phyloP scores from a whole-genome alignment of 2,329 filamentous ascomycete species.

The Phialophora verrucosa region DNA sequence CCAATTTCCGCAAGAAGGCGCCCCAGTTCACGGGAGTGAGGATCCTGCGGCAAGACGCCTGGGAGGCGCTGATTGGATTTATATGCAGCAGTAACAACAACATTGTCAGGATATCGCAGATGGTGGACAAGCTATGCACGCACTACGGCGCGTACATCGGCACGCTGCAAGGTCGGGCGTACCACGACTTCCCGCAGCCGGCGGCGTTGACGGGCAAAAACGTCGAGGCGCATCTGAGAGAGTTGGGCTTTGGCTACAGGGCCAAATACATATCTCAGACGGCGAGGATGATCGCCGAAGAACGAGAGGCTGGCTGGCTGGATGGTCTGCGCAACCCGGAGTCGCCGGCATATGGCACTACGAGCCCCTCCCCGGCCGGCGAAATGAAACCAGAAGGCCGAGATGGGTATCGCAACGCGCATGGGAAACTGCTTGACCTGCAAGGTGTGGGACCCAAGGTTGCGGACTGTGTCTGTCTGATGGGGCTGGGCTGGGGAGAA shows the following conservation, averaged over 20 bases:
- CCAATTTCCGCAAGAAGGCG: slow-evolving; percentile 87
- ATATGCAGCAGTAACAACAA: slow-evolving; percentile 99
- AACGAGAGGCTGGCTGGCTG: slow-evolving; percentile 76
- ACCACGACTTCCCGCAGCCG: slow-evolving; percentile 86
- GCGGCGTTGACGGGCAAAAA: slow-evolving; percentile 71
- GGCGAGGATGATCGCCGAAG: slow-evolving; percentile 72
- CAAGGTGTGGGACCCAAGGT: slow-evolving; percentile 96
- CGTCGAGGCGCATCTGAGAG: slow-evolving; percentile 81
- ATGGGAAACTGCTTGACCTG: slow-evolving; percentile 76
- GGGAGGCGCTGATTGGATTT: slow-evolving; percentile 92
- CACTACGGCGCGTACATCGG: slow-evolving; percentile 82
- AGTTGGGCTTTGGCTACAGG: slow-evolving; percentile 90
- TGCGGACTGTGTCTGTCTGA: slow-evolving; percentile 92
- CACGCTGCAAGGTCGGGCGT: slow-evolving; percentile 70
- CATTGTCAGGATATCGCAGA: slow-evolving; percentile 90
- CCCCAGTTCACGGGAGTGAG: slow-evolving; percentile 87
- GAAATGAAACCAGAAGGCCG: slow-evolving; percentile 58
- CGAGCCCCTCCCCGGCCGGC: slow-evolving; percentile 51
- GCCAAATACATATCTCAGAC: slow-evolving; percentile 92
- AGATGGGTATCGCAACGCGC: slow-evolving; percentile 76
- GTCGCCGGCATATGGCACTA: slow-evolving; percentile 62
- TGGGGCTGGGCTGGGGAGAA: slow-evolving; percentile 95
- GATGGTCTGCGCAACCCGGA: slow-evolving; percentile 78
- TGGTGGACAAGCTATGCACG: slow-evolving; percentile 89
- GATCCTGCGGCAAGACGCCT: slow-evolving; percentile 91